Evolutionary conservation across 1,284 basidiomycete genomes (phyloP).

Genomic region (Phaffia rhodozyma): DNA sequence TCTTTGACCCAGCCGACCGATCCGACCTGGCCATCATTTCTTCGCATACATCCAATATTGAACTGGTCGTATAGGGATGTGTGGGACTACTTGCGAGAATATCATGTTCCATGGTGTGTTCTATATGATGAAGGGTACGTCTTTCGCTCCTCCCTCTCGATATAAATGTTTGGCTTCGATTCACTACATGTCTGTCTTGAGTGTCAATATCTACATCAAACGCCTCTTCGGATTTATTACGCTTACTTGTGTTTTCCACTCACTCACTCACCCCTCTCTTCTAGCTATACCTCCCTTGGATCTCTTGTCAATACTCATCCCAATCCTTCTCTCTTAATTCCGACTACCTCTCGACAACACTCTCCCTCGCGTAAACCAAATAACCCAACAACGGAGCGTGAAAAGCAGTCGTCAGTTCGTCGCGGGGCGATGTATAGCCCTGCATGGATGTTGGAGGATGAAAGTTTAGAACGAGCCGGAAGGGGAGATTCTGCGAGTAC

Average conservation of each 20-base stretch:
- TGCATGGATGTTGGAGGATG: conserved; percentile 68
- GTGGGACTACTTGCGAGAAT: conserved; percentile 70
- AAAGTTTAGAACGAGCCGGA: conserved; percentile 54
- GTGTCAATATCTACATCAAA: neutral
- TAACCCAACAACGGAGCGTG: neutral
- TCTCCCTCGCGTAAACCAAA: conserved; percentile 32
- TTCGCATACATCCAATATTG: conserved; percentile 89
- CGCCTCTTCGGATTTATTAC: neutral
- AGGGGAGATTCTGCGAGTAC: conserved; percentile 22
- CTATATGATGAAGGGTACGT: conserved; percentile 83
- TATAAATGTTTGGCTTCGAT: conserved; percentile 6
- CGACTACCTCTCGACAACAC: neutral
- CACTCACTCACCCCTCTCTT: neutral
- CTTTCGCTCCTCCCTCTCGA: conserved; percentile 1
- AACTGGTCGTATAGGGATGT: conserved; percentile 85
- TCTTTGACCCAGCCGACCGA: conserved; percentile 67
- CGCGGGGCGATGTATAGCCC: conserved; percentile 41
- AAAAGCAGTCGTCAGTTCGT: conserved; percentile 20
- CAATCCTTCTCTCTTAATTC: conserved; percentile 57
- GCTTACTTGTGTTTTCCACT: neutral
- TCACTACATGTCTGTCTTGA: neutral
- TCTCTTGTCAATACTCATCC: conserved; percentile 88
- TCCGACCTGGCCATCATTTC: conserved; percentile 73
- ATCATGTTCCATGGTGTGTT: conserved; percentile 70
- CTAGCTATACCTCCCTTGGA: conserved; percentile 87